Conservation (phyloP, 495 filamentous ascomycete species). For the Neurospora sublineolata region DNA sequence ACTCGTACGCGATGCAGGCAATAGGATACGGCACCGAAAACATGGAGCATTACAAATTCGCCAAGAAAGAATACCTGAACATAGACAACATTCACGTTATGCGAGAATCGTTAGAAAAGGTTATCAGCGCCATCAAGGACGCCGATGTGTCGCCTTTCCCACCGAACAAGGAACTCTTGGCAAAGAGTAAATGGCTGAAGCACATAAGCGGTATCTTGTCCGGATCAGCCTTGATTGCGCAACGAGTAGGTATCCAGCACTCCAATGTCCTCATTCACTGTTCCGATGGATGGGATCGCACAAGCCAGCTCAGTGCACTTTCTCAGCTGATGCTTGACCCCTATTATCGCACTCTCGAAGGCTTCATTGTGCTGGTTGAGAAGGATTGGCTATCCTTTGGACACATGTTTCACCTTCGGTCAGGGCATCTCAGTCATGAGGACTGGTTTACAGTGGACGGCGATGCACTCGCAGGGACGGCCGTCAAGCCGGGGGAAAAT, state of each 20-base stretch:
- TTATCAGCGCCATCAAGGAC: slow-evolving; percentile 85
- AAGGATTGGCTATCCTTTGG: slow-evolving; percentile 98
- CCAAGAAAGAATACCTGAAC: slow-evolving; percentile 86
- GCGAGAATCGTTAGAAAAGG: slow-evolving; percentile 79
- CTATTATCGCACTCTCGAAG: slow-evolving; percentile 89
- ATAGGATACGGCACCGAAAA: slow-evolving; percentile 92
- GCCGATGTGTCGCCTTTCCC: slow-evolving; percentile 77
- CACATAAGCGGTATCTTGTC: slow-evolving; percentile 80
- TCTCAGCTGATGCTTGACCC: slow-evolving; percentile 91
- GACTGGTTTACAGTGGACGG: slow-evolving; percentile 92
- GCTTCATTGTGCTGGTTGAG: slow-evolving; percentile 89
- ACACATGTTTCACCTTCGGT: slow-evolving; percentile 89
- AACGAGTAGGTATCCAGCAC: slow-evolving; percentile 81
- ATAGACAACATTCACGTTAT: slow-evolving; percentile 99
- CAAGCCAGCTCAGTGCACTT: slow-evolving; percentile 87
- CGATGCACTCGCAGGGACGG: slow-evolving; percentile 42
- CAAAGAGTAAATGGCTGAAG: slow-evolving; percentile 81
- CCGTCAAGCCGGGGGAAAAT: slow-evolving; percentile 42
- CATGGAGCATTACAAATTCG: slow-evolving; percentile 93
- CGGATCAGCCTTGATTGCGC: slow-evolving; percentile 70
- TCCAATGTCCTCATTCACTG: slow-evolving; percentile 95
- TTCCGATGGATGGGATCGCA: slow-evolving; percentile 97
- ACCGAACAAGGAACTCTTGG: slow-evolving; percentile 71
- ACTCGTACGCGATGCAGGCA: slow-evolving; percentile 92
- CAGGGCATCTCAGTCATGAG: slow-evolving; percentile 74